Evolutionary conservation across 2,329 filamentous ascomycete species (phyloP), one percentile per base, ranked within the genome.

Genomic region (Falciphora oryzae): DNA sequence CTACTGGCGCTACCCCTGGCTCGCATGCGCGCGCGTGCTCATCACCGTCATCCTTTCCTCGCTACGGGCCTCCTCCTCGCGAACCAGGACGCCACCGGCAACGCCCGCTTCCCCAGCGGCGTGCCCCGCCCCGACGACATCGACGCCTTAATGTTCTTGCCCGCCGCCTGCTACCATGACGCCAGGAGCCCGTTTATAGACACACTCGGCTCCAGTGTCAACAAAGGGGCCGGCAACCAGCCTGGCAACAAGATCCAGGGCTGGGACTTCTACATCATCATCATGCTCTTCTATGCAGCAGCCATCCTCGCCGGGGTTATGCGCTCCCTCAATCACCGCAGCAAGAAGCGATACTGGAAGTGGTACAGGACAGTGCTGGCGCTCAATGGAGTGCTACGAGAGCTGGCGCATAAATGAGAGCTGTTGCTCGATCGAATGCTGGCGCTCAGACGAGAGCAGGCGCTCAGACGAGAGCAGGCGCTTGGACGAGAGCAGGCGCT

Each of bases 91-190:
- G 70, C 69, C 53, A 38, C 56, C 2, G n/a, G n/a, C n/a, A 63
- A 59, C 5, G 13, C 53, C 6, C 60, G 56, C 11, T 75, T 75
- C 44, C 74, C 74, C 3, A 75, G 71, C 16, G 65, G 64, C 2
- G 38, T 75, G n/a, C n/a, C n/a, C n/a, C n/a, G n/a, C 4, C 73
- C 74, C n/a, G 65, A 66, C 2, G 67, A 69, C 38, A 66, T 68
- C 28, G 66, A 65, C 13, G 67, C 69, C 18, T 70, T 68, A 57
- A 38, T 76, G 60, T 70, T 75, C 53, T 66, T 75, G 29, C 69
- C 72, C 0, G 73, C 74, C 1, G 73, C 72, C 6, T 76, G 74
- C 65, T 75, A 75, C 66, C 70, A 75, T 66, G 66, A 57, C 22
- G 64, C 56, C 13, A 56, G 59, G 13, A 38, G 32, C 7, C 27